phyloP scores from a whole-genome alignment of 495 filamentous ascomycete species.

The Hapsidospora chrysogenum region DNA sequence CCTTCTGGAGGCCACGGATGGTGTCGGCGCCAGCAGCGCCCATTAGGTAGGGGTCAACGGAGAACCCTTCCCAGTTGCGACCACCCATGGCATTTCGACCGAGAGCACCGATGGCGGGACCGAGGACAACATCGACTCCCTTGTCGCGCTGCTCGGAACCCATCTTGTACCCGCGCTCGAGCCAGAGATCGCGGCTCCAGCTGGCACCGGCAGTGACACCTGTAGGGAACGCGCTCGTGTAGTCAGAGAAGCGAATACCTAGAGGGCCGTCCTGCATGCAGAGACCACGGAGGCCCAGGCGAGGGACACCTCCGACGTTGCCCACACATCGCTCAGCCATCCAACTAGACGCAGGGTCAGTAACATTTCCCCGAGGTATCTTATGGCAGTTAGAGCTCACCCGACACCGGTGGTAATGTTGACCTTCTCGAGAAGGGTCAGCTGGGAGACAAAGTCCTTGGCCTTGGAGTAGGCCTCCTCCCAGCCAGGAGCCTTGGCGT shows the following conservation, averaged over 20 bases:
- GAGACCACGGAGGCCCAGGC: constrained; percentile 63
- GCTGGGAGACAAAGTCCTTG: constrained; percentile 58
- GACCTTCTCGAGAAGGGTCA: constrained; percentile 82
- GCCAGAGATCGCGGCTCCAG: constrained; percentile 54
- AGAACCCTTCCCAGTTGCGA: constrained; percentile 80
- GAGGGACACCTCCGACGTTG: constrained; percentile 49
- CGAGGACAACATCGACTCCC: constrained; percentile 72
- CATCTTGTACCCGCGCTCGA: constrained; percentile 61
- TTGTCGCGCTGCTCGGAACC: constrained; percentile 66
- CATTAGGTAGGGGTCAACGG: constrained; percentile 61
- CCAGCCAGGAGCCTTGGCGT: constrained; percentile 54
- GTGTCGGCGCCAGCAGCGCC: constrained; percentile 58
- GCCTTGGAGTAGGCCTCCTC: constrained; percentile 62
- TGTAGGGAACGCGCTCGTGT: constrained; percentile 63
- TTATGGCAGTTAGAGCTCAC: constrained; percentile 18
- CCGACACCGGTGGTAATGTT: constrained; percentile 82
- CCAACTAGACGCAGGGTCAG: constrained; percentile 38
- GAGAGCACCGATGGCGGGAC: constrained; percentile 78
- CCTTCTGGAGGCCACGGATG: constrained; percentile 68
- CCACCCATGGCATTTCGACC: constrained; percentile 61
- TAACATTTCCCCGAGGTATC: neutral
- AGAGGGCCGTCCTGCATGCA: constrained; percentile 75
- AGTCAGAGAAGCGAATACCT: constrained; percentile 63
- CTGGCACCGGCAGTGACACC: constrained; percentile 73
- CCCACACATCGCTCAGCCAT: constrained; percentile 64